These are phyloP conservation scores for Gaeumannomyces tritici DNA, from an alignment of 2,329 filamentous ascomycete species.

Conservation along the genomic window DNA sequence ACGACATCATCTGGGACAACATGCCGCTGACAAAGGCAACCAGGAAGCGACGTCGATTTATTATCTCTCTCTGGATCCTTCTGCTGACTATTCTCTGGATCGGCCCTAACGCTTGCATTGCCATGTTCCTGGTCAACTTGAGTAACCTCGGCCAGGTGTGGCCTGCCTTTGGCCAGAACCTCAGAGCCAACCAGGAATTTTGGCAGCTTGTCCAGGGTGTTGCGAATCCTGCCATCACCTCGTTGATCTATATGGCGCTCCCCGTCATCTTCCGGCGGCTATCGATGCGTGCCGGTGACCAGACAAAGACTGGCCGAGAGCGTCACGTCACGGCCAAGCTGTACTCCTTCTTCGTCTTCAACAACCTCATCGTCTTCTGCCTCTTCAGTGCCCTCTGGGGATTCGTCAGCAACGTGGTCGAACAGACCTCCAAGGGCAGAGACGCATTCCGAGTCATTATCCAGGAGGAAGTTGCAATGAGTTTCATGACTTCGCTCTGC, in stretches of 20 bases:
- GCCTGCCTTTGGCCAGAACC: constrained; percentile 58
- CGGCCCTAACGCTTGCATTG: constrained; percentile 86
- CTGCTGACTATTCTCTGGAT: constrained; percentile 79
- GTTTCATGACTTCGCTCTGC: constrained; percentile 61
- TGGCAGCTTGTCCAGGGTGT: constrained; percentile 94
- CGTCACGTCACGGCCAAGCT: constrained; percentile 84
- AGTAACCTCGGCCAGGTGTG: constrained; percentile 72
- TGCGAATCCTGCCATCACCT: constrained; percentile 76
- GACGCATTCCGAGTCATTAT: constrained; percentile 64
- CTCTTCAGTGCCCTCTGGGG: constrained; percentile 77
- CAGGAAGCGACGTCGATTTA: constrained; percentile 61
- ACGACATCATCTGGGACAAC: constrained; percentile 95
- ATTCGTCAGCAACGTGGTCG: constrained; percentile 54
- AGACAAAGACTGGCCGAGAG: constrained; percentile 86
- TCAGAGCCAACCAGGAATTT: constrained; percentile 52
- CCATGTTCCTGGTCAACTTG: constrained; percentile 85
- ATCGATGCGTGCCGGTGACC: constrained; percentile 73
- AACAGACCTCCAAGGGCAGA: constrained; percentile 33
- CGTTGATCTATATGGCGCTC: constrained; percentile 75
- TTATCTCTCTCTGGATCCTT: constrained; percentile 78
- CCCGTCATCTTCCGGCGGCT: constrained; percentile 87
- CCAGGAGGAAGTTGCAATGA: background rate
- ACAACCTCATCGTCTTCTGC: constrained; percentile 91
- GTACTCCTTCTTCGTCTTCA: constrained; percentile 94
- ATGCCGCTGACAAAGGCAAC: constrained; percentile 61